Evolutionary conservation across 2,329 filamentous ascomycete species (phyloP).

Genomic region (Onygena corvina): DNA sequence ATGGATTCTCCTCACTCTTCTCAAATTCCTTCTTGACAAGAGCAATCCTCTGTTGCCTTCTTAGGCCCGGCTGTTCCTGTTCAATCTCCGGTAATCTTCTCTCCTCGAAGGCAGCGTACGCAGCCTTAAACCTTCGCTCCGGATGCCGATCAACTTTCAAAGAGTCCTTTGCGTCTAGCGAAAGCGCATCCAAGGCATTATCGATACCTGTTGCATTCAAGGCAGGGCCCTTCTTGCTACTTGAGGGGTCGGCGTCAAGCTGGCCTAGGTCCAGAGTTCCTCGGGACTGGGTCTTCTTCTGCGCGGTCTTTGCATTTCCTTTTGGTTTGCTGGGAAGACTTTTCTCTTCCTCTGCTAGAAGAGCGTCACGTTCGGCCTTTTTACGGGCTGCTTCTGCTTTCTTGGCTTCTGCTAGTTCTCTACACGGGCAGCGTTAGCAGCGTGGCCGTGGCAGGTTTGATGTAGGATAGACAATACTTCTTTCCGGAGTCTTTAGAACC

Average conservation of each 20-base stretch:
- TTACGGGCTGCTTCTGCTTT: conserved; percentile 71
- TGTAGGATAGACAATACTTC: conserved; percentile 54
- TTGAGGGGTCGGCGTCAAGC: conserved; percentile 45
- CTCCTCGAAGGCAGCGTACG: conserved; percentile 72
- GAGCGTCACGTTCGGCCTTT: conserved; percentile 82
- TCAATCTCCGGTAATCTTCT: conserved; percentile 74
- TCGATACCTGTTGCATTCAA: conserved; percentile 83
- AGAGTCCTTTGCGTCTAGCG: conserved; percentile 47
- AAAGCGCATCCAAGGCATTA: conserved; percentile 79
- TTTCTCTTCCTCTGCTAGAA: conserved; percentile 72
- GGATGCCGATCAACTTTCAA: conserved; percentile 78
- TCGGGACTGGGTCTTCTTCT: conserved; percentile 41
- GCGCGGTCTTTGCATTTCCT: conserved; percentile 37
- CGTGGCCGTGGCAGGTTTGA: conserved; percentile 8
- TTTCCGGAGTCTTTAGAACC: conserved; percentile 75
- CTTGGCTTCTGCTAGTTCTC: conserved; percentile 73
- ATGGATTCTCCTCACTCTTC: conserved; percentile 87
- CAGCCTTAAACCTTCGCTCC: conserved; percentile 75
- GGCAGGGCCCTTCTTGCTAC: conserved; percentile 39
- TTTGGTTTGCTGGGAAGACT: conserved; percentile 51
- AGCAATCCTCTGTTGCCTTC: conserved; percentile 73
- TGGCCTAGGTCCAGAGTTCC: conserved; percentile 60
- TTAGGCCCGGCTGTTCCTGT: conserved; percentile 64
- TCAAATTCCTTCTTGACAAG: conserved; percentile 85
- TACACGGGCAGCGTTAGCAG: conserved; percentile 28